Base-by-base conservation (phyloP, 208 protist genomes). In the Acanthamoeba sp. region DNA sequence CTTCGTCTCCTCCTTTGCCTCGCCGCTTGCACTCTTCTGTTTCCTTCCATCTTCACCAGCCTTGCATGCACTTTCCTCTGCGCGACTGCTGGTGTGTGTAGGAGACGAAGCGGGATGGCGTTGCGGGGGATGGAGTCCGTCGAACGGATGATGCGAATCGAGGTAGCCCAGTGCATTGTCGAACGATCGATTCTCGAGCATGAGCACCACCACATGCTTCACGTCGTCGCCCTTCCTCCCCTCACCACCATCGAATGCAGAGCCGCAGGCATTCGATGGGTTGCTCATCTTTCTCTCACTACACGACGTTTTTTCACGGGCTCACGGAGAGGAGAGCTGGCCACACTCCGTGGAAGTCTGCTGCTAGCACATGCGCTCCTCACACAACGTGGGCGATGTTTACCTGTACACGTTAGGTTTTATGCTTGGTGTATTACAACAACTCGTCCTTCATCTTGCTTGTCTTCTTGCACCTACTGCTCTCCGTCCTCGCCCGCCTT, bases 121-220 rank as follows among this genome's bases (percentile, higher is more conserved):
- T 36, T 71, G 20, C 16, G 69, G 12, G 18, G 69, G 69, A 42
- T 78, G 69, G 29, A 88, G 80, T 24, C 80, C 80, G 32, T 88
- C 29, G 34, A 88, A 88, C 6, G 80, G 29, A 36, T 88, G 80
- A 57, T 88, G 48, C 20, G 80, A 20, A 62, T 88, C 80, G 38
- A 88, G 80, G 52, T 88, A 88, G 80, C 80, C 80, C 22, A 88
- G 80, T 14, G 52, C 48, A 22, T 88, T 88, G 52, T 88, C 80
- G 52, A 88, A 88, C 27, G 80, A 88, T 6, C 80, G 24, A 3
- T 88, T 88, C 42, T 88, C 80, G 40, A 88, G 80, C 80, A 88
- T 88, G 48, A 88, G 52, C 24, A 88, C 80, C 22, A 88, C 29
- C 24, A 88, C 80, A 32, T 88, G 80, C 69, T 78, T 29, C 29